Evolutionary conservation across 2,329 filamentous ascomycete genomes (phyloP), one percentile per base, ranked within the genome.

Genomic region (Fusarium sublunatum): DNA sequence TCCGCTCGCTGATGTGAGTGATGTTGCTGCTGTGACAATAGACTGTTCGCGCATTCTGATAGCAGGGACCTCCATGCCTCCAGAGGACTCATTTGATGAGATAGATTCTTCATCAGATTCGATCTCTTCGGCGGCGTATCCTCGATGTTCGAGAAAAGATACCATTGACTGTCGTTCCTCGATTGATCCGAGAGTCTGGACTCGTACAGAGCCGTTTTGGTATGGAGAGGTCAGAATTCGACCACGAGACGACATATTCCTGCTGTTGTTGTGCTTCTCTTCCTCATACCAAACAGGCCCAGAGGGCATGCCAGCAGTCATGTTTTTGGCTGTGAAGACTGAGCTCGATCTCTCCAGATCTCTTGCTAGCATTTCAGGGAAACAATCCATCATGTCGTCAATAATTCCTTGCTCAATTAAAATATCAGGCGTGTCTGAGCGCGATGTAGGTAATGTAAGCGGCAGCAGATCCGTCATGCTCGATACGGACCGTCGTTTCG

Each of bases 321-420:
- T 81, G 54, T 80, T 81, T 68, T 76, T 83, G 12, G 82, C 77
- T 25, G 74, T 73, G 53, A 86, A 86, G 25, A 84, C 69, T 9
- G 76, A 73, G 46, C 75, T 75, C 15, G 82, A 85, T 22, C 77
- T 68, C 67, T 85, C 81, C 41, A 87, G 74, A 61, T 87, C 83
- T 56, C 77, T 78, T 7, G 79, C 84, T n/a, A 87, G 75, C 35
- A 86, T 66, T 72, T 87, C 85, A 3, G 85, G 82, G 15, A 87
- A 75, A 72, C 81, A 86, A 69, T 79, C 75, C 10, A 69, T 63
- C 41, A 70, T 66, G 15, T 67, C 67, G 72, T 74, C 61, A 47
- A 76, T 70, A 31, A 51, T 61, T 15, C 74, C 70, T 31, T 72
- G 68, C 39, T 59, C 64, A 12, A 60, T 46, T 8, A 67, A 53